These are phyloP conservation scores for Prunus yedoensis DNA, from an alignment of 331 rosid genomes.

Conservation along the genomic window DNA sequence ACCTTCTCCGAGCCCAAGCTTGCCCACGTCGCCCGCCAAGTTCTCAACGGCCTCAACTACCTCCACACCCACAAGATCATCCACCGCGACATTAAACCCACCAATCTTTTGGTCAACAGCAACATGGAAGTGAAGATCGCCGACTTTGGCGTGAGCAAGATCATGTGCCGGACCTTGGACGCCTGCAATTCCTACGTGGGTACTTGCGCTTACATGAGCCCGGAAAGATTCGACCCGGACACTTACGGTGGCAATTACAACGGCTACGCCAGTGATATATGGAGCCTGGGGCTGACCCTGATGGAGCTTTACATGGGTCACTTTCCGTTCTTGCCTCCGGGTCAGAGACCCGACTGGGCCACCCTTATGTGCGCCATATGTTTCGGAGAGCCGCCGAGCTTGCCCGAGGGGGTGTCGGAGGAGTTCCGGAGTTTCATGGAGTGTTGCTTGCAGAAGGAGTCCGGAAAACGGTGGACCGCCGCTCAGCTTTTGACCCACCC, in stretches of 20 bases:
- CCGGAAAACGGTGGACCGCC: slow-evolving; percentile 71
- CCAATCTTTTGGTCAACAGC: slow-evolving; percentile 63
- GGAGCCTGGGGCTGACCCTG: slow-evolving; percentile 87
- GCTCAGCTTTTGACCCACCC: slow-evolving; percentile 71
- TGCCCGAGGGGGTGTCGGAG: slow-evolving; percentile 52
- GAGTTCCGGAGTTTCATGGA: slow-evolving; percentile 62
- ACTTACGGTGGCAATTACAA: slow-evolving; percentile 70
- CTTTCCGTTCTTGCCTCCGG: slow-evolving; percentile 75
- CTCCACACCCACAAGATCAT: slow-evolving; percentile 79
- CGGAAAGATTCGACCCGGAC: slow-evolving; percentile 92
- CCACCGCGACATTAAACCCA: slow-evolving; percentile 84
- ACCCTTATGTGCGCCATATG: slow-evolving; percentile 91
- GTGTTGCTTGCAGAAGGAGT: slow-evolving; percentile 80
- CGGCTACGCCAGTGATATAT: slow-evolving; percentile 77
- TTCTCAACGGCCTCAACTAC: slow-evolving; percentile 62
- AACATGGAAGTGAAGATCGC: slow-evolving; percentile 69
- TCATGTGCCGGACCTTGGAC: slow-evolving; percentile 70
- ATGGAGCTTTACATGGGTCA: slow-evolving; percentile 87
- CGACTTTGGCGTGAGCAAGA: slow-evolving; percentile 86
- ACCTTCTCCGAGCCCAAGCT: slow-evolving; percentile 58
- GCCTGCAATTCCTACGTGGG: slow-evolving; percentile 87
- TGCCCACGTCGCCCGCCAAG: slow-evolving; percentile 57
- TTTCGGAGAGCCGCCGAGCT: slow-evolving; percentile 69
- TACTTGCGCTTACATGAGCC: slow-evolving; percentile 97
- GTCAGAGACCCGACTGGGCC: slow-evolving; percentile 93